phyloP scores from a whole-genome alignment of 1,284 basidiomycete genomes.

The Golubevia pallescens region DNA sequence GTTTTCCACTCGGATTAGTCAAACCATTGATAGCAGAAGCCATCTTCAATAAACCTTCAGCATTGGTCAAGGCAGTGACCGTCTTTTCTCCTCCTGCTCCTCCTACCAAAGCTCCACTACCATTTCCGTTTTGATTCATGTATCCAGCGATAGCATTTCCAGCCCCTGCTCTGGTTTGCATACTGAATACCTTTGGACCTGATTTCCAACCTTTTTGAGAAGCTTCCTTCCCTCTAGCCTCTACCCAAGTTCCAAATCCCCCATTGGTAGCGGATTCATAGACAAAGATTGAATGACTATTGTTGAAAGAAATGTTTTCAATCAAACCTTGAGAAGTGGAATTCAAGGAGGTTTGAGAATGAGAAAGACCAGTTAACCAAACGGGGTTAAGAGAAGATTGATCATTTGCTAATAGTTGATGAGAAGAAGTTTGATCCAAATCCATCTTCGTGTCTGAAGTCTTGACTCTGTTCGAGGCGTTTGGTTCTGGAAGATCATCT shows the following conservation, averaged over 20 bases:
- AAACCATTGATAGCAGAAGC: constrained; percentile 37
- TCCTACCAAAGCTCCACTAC: constrained; percentile 12
- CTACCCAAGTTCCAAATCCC: constrained; percentile 50
- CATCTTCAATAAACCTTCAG: constrained; percentile 52
- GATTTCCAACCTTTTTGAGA: constrained; percentile 25
- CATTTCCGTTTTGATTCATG: constrained; percentile 33
- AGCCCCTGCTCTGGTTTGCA: constrained; percentile 44
- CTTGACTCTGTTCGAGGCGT: constrained; percentile 29
- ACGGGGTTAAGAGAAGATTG: constrained; percentile 24
- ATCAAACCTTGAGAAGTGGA: constrained; percentile 44
- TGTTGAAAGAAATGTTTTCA: constrained; percentile 51
- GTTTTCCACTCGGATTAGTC: not conserved
- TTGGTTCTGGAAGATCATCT: constrained; percentile 27
- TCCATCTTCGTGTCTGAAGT: constrained; percentile 35
- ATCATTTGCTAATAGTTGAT: constrained; percentile 28
- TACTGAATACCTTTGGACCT: constrained; percentile 48
- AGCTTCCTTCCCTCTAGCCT: constrained; percentile 36
- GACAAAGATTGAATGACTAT: constrained; percentile 54
- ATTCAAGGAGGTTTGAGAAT: constrained; percentile 10
- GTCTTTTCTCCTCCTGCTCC: constrained; percentile 23
- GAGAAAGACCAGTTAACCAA: constrained; percentile 40
- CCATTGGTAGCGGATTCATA: constrained; percentile 58
- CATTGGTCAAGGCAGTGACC: constrained; percentile 58
- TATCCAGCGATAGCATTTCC: constrained; percentile 57
- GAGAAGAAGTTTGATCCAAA: constrained; percentile 26